Base-by-base conservation (phyloP, 352 stramenopile species). In the Globisporangium solare region DNA sequence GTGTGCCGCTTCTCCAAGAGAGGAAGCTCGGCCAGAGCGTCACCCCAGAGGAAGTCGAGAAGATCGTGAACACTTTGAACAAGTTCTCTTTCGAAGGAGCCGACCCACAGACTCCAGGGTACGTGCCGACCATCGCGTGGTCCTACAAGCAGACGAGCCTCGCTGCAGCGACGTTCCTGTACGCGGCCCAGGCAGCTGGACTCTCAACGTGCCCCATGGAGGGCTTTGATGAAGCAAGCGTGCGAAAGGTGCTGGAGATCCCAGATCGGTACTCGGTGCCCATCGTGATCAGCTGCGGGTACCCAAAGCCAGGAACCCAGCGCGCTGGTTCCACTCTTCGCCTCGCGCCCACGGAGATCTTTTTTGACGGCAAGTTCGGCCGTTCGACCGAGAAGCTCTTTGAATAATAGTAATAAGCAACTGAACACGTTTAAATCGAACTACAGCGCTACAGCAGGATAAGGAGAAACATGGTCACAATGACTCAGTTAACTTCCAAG, bases 361-460 rank as follows among this genome's bases (percentile, higher is more conserved):
- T 95, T 60, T 96, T 94, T 35, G 78, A 90, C 57, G 84, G 83
- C 53, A 92, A 89, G 55, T 94, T 93, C 58, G 86, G 86, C 45
- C 49, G 76, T 17, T 87, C 78, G 4, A 86, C 71, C 53, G 66
- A 75, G 18, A 61, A 72, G 42, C 65, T 91, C 60, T 88, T 93
- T 50, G 51, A 58, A 12, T 1, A 3, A 17, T 51, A 3, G 11
- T 51, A 51, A 35, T 10, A 35, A 35, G 27, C 27, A 35, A 7
- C 27, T 35, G 27, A 35, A 35, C 5, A 11, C 1, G 4, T 8
- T 11, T 6, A 35, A 11, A 35, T 35, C 27, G 2, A 7, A 35
- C 5, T 35, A 1, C 4, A 35, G 27, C 10, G 27, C 7, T 10
- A 2, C 6, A 31, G 24, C 24, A 35, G 27, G 7, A 35, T 35